These are phyloP conservation scores for Metschnikowia lachancei DNA, from an alignment of 805 yeast genomes.

Conservation along the genomic window DNA sequence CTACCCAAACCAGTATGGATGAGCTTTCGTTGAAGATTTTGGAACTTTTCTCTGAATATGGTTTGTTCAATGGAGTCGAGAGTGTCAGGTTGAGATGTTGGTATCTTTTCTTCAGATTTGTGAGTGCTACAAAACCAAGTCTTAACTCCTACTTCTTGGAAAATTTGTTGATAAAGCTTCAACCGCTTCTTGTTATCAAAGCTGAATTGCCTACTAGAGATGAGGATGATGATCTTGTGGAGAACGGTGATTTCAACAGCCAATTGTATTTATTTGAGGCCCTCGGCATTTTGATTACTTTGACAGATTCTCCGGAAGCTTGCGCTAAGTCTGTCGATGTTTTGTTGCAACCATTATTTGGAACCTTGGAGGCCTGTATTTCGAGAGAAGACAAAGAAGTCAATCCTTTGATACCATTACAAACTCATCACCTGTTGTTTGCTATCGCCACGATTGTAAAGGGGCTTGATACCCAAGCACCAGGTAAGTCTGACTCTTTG, in stretches of 20 bases:
- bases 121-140: slow-evolving; percentile 68
- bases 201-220: slow-evolving; percentile 55
- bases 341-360: slow-evolving; percentile 72
- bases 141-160: slow-evolving; percentile 51
- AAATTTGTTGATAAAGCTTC: slow-evolving; percentile 56
- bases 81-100: slow-evolving; percentile 83
- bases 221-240: slow-evolving; percentile 51
- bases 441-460: slow-evolving; percentile 88
- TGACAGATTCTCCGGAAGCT: slow-evolving; percentile 25
- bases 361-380: slow-evolving; percentile 65
- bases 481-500: slow-evolving; percentile 25
- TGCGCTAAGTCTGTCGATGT: slow-evolving; percentile 54
- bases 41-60: slow-evolving; percentile 76
- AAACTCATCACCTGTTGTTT: slow-evolving; percentile 82
- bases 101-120: slow-evolving; percentile 83
- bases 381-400: slow-evolving; percentile 34
- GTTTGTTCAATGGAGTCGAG: slow-evolving; percentile 70
- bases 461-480: slow-evolving; percentile 64
- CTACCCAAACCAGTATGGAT: slow-evolving; percentile 39
- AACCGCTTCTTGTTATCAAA: slow-evolving; percentile 61
- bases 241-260: slow-evolving; percentile 61
- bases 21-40: slow-evolving; percentile 57
- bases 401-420: slow-evolving; percentile 50
- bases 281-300: slow-evolving; percentile 69
- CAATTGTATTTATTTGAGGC: slow-evolving; percentile 86